A percentile compares a stretch with the other conserved stretches of the same genome.
Conservation (phyloP, 2,329 filamentous ascomycete species). For the Verticillium klebahnii region DNA sequence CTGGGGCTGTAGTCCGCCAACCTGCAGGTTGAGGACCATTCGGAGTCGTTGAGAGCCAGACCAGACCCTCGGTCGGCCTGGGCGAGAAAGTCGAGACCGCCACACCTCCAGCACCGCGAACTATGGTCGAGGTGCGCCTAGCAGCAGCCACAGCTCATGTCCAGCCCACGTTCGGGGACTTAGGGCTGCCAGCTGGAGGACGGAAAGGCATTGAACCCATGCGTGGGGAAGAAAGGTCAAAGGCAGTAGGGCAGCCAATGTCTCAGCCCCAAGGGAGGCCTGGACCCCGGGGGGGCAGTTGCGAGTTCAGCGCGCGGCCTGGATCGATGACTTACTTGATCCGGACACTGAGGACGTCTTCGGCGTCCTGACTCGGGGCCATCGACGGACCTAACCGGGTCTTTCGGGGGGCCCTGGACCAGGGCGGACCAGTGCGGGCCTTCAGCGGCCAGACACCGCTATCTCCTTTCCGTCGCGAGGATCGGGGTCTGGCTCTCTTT, state of each 20-base stretch:
- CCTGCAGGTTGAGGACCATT: background rate
- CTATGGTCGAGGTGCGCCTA: background rate
- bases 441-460: background rate
- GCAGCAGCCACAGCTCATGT: background rate
- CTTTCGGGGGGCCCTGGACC: background rate
- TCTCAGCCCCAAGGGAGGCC: background rate
- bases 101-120: background rate
- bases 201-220: background rate
- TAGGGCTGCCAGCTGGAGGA: background rate
- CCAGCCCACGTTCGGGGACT: background rate
- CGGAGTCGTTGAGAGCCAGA: background rate
- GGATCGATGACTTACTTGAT: background rate
- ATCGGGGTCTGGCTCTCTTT: background rate
- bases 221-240: background rate
- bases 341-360: background rate
- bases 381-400: background rate
- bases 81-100: background rate
- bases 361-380: background rate
- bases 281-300: background rate
- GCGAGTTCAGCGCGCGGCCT: background rate
- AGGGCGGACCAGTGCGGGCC: background rate
- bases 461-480: background rate
- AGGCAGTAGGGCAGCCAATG: background rate
- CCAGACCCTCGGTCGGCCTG: background rate
- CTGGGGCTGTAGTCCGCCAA: background rate